Base-by-base conservation (phyloP, 2,329 filamentous ascomycete genomes). In the Sclerotinia trifoliorum region DNA sequence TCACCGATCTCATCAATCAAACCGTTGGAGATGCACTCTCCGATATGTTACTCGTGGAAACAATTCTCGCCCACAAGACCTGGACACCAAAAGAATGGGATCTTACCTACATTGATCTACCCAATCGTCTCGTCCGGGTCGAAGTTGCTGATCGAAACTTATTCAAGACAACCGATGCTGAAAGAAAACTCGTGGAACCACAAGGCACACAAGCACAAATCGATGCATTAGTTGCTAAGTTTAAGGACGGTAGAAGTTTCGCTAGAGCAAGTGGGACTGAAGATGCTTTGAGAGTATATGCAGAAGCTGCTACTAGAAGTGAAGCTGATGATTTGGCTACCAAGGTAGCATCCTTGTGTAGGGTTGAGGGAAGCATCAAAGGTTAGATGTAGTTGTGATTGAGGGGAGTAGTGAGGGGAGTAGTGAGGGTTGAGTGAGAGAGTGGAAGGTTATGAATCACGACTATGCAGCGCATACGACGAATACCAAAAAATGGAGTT, bases 21-120 rank as follows among this genome's bases (percentile, higher is more conserved):
- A 95, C 95, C 0, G 94, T 98, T 58, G 95, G 95, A 65, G 95
- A 99, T 78, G 95, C 95, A 58, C 86, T 99, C 68, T 97, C 93
- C 0, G 95, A 99, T 80, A 91, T 97, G 86, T 87, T 99, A 57
- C 88, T 99, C 76, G 94, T 98, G 51, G 95, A 99, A 80, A 92
- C 94, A 46, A 95, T 98, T 73, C 89, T 99, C 52, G 94, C 95
- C 8, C 93, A 98, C 85, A 98, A 97, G 83, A 86, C 85, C 73
- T 99, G 94, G 94, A 88, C 87, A 35, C 89, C 93, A 57, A 89
- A 90, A 78, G 93, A 98, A 78, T 99, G 95, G 95, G 88, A 94
- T 71, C 87, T 88, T 72, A 97, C 93, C 6, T 99, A 99, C 82
- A 90, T 87, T 32, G 95, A 99, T 79, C 88, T 98, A 19, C 95